Conservation (phyloP, 2,329 filamentous ascomycete species). For the Periconia digitata region DNA sequence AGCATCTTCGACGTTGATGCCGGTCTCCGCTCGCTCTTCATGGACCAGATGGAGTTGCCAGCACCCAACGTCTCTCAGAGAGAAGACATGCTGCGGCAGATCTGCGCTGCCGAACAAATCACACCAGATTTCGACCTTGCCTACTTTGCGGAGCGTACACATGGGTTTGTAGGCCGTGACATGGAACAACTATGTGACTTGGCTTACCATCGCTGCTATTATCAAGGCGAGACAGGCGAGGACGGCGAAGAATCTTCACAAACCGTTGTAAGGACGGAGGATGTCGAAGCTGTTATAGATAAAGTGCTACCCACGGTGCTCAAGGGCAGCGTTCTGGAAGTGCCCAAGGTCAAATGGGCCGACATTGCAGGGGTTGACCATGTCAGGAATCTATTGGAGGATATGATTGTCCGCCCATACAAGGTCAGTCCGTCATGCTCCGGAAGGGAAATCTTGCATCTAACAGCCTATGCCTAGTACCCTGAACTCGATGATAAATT, state of each 20-base stretch:
- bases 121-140: constrained; percentile 50
- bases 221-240: constrained; percentile 20
- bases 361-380: constrained; percentile 84
- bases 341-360: constrained; percentile 80
- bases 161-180: constrained; percentile 84
- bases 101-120: constrained; percentile 51
- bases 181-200: constrained; percentile 65
- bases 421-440: constrained; percentile 54
- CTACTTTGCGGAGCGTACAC: constrained; percentile 71
- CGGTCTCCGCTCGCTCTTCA: constrained; percentile 64
- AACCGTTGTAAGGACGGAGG: constrained; percentile 44
- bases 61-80: constrained; percentile 73
- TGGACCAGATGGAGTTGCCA: constrained; percentile 71
- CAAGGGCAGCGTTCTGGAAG: constrained; percentile 85
- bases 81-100: constrained; percentile 67
- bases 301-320: constrained; percentile 80
- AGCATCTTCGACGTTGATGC: constrained; percentile 72
- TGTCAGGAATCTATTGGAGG: constrained; percentile 65
- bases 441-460: background rate
- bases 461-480: constrained; percentile 20
- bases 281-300: constrained; percentile 67
- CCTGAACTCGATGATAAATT: constrained; percentile 40
- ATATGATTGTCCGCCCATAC: constrained; percentile 61
- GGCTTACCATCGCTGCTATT: constrained; percentile 51
- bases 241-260: too few species aligned